These are phyloP conservation scores for Eleusine indica DNA, from an alignment of 176 grass and related monocot species.

Conservation along the genomic window DNA sequence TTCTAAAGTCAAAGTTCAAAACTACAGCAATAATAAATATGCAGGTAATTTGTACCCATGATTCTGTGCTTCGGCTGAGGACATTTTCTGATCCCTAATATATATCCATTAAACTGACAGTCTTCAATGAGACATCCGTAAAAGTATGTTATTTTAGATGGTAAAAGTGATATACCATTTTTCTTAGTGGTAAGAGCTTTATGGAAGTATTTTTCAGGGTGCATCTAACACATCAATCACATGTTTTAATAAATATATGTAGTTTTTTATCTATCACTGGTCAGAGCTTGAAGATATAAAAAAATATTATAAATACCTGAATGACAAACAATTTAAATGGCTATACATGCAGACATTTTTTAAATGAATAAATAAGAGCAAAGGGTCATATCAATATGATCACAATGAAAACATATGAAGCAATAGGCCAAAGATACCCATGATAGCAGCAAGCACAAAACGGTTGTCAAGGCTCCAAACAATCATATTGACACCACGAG, in stretches of 20 bases:
- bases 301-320: background rate
- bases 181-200: background rate
- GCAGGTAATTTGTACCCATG: background rate
- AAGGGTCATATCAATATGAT: constrained; percentile 15
- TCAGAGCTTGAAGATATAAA: background rate
- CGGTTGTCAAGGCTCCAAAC: constrained; percentile 99
- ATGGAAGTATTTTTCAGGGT: background rate
- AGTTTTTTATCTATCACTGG: background rate
- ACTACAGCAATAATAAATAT: background rate
- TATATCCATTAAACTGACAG: background rate
- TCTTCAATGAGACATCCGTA: background rate
- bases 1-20: background rate
- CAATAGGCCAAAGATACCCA: constrained; percentile 62
- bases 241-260: background rate
- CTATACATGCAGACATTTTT: constrained; percentile 27
- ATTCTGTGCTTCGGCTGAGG: background rate
- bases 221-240: background rate
- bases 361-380: constrained; percentile 4
- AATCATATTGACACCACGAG: constrained; percentile 99
- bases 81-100: background rate
- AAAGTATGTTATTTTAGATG: background rate
- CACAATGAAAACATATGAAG: constrained; percentile 27
- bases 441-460: constrained; percentile 99
- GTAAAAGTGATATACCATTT: background rate
- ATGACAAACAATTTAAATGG: constrained; percentile 26